Evolutionary conservation across 306 rosid species (phyloP).

Genomic region (Pyrus betulifolia): DNA sequence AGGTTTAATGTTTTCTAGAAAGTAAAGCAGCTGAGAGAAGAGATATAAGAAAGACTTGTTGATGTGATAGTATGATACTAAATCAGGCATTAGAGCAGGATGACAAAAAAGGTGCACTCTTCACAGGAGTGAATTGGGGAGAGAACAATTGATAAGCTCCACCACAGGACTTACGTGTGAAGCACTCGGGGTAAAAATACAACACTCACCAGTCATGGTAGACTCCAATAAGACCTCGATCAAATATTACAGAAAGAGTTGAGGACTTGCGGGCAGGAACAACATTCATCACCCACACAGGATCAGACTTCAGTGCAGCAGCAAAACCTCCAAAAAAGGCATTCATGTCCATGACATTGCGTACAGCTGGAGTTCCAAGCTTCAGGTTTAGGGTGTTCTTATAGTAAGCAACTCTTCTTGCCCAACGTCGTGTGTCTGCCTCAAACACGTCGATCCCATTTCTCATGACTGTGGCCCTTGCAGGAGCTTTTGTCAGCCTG

Average conservation of each 20-base stretch:
- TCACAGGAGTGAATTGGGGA: not conserved
- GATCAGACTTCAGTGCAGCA: constrained; percentile 73
- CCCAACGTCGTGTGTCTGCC: constrained; percentile 89
- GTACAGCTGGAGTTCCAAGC: constrained; percentile 83
- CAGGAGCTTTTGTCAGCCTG: constrained; percentile 58
- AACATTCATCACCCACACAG: constrained; percentile 96
- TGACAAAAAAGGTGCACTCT: not conserved
- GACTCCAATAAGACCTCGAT: constrained; percentile 88
- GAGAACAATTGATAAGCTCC: not conserved
- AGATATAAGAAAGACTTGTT: not conserved
- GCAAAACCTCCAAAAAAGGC: constrained; percentile 98
- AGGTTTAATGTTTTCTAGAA: not conserved
- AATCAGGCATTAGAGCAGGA: not conserved
- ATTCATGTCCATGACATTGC: constrained; percentile 96
- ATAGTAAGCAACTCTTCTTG: constrained; percentile 66
- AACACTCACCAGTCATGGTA: constrained; percentile 87
- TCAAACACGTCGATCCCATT: constrained; percentile 70
- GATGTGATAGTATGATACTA: not conserved
- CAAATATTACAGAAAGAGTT: constrained; percentile 71
- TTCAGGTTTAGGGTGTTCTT: constrained; percentile 66
- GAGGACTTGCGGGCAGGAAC: constrained; percentile 68
- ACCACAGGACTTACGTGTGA: not conserved
- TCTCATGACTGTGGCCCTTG: constrained; percentile 60
- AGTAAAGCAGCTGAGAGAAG: not conserved
- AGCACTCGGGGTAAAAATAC: not conserved